Evolutionary conservation across 2,329 filamentous ascomycete species (phyloP).

Genomic region (Paracorniculantispora psalliotae): DNA sequence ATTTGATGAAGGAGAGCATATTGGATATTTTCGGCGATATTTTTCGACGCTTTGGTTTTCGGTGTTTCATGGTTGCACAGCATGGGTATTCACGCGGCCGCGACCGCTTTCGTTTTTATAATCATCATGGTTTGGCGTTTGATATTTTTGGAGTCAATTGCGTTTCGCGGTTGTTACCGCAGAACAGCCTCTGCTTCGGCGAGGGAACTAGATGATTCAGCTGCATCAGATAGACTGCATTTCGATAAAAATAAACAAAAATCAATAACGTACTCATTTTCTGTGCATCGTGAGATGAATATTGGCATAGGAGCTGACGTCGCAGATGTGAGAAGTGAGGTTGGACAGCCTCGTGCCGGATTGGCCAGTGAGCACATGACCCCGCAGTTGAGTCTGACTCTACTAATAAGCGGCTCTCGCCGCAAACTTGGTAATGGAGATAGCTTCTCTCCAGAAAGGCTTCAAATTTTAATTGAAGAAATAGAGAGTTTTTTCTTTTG

Average conservation of each 20-base stretch:
- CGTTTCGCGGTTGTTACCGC: neutral
- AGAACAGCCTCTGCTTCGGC: neutral
- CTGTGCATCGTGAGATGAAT: slow-evolving; percentile 2
- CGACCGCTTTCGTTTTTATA: neutral
- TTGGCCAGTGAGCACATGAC: slow-evolving; percentile 5
- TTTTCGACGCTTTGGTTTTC: neutral
- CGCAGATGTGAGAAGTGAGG: neutral
- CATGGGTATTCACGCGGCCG: neutral
- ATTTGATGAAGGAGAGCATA: slow-evolving; percentile 6
- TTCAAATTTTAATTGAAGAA: too few species aligned
- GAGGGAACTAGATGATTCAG: neutral
- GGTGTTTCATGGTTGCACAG: slow-evolving; percentile 10
- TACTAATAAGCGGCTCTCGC: neutral
- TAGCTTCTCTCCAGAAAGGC: too few species aligned
- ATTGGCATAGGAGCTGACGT: neutral
- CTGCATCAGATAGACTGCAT: slow-evolving; percentile 1
- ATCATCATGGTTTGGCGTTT: slow-evolving; percentile 11
- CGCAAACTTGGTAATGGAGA: neutral
- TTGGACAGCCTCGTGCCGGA: neutral
- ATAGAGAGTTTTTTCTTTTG: too few species aligned
- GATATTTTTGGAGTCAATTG: neutral
- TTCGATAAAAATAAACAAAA: slow-evolving; percentile 3
- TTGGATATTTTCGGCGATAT: neutral
- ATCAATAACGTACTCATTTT: neutral
- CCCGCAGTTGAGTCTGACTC: neutral